Percentiles rank a stretch among this genome's conserved stretches.
Conservation (phyloP, 1,139 yeast species). For the Magnusiomyces paraingens region DNA sequence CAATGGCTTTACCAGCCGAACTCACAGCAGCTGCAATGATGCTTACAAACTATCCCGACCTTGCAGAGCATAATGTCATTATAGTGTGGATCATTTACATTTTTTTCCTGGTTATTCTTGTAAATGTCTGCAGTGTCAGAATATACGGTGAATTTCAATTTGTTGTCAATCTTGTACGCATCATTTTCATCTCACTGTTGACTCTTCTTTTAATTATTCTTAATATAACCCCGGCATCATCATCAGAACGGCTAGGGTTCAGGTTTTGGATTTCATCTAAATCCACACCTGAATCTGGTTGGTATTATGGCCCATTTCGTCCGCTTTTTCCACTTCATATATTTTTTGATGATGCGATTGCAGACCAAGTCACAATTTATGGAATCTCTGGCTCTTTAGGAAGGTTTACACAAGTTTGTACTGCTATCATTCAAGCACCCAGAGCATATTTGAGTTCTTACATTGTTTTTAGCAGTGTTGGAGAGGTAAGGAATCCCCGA, state of each 20-base stretch:
- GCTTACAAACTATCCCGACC: constrained; percentile 55
- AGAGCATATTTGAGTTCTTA: constrained; percentile 79
- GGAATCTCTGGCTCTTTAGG: constrained; percentile 65
- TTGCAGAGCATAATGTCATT: constrained; percentile 49
- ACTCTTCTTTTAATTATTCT: constrained; percentile 59
- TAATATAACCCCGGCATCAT: constrained; percentile 46
- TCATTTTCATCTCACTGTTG: constrained; percentile 49
- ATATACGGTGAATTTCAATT: constrained; percentile 74
- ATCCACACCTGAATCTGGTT: constrained; percentile 43
- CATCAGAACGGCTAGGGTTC: constrained; percentile 46
- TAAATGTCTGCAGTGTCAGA: constrained; percentile 61
- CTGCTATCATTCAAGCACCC: constrained; percentile 58
- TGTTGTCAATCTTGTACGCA: constrained; percentile 52
- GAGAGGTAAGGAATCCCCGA: constrained; percentile 79
- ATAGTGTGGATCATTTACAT: constrained; percentile 68
- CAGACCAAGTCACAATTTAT: constrained; percentile 36
- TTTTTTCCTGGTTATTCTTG: constrained; percentile 44
- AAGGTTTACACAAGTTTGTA: constrained; percentile 54
- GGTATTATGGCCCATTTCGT: constrained; percentile 66
- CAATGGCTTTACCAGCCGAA: constrained; percentile 72
- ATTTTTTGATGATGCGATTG: constrained; percentile 32
- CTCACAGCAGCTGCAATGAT: constrained; percentile 72
- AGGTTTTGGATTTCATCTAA: constrained; percentile 54
- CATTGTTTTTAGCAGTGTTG: constrained; percentile 77
- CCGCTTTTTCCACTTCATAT: constrained; percentile 48